Base-by-base conservation (phyloP, 208 protist genomes). In the Acanthamoeba quina region DNA sequence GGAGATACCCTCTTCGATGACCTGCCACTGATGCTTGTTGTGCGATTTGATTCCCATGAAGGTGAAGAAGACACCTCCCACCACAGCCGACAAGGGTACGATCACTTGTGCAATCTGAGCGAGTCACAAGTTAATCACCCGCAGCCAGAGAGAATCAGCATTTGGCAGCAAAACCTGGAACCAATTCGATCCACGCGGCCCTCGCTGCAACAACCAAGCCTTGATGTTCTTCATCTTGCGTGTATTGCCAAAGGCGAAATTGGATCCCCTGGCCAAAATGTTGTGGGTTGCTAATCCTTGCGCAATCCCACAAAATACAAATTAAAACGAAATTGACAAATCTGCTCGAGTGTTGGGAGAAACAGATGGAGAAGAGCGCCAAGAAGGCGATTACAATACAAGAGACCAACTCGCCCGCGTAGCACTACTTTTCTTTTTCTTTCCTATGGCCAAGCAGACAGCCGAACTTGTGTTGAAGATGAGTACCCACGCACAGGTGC, bases 11-110 rank as follows among this genome's bases (percentile, higher is more conserved):
- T 86, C n/a, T 37, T 86, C 49, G 21, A 86, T 41, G 7, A 54
- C 19, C 78, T 86, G 62, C 78, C 78, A 86, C 52, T 86, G 78
- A 26, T 54, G n/a, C 78, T 86, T 86, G 49, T 86, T 86, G 78
- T 86, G 44, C 19, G 78, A 54, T 41, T 86, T 54, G 78, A 86
- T 86, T 1, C 78, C 78, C 78, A 64, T 86, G 78, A n/a, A 86
- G 49, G 78, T 86, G n/a, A 86, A 86, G 24, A 86, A 86, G 0
- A 86, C 52, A 41, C 47, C 78, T 3, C 78, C 78, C 44, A 86
- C 78, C 7, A 86, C 78, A 41, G 78, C 78, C 13, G 78, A 86
- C 24, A 86, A 49, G 5, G 78, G 78, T 2, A 86, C 47, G 10
- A 86, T 34, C 26, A 86, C 78, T 86, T 86, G 78, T 19, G 78